Evolutionary conservation across 345 rosid species (phyloP), one percentile per base, ranked within the genome.

Genomic region (Gossypium stocksii): DNA sequence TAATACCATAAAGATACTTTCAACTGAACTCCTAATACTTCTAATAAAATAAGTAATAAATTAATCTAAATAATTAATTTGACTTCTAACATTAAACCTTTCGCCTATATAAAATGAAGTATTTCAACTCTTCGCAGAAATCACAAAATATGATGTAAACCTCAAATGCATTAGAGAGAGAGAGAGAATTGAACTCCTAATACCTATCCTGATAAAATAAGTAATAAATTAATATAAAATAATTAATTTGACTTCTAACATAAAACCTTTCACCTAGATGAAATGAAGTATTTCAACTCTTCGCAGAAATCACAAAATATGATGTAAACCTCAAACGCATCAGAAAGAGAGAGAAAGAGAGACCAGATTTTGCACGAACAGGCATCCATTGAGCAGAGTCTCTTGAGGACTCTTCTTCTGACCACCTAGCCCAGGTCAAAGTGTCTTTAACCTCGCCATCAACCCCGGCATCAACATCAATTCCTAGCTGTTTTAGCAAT

Each of bases 361-460:
- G 78, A 87, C 90, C 93, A 65, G 86, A 72, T 78, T 87, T 86
- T 56, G 79, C 48, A 72, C 79, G 94, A 74, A 91, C 75, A 75
- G 98, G 99, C 93, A 91, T 86, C 99, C 99, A 95, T 27, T 90
- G 97, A 77, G 62, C 80, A 48, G 80, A 80, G 79, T 93, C 98
- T 80, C 99, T 86, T 56, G 83, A 83, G 43, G 78, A 83, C 87
- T 93, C 99, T 82, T 89, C 96, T 76, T 87, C 86, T 3, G 89
- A 87, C 98, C 99, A 95, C 82, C 87, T 90, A 77, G 82, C 67
- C 99, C 99, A 95, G 73, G 92, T 93, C 75, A 90, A 87, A 71
- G 83, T 23, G 78, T 95, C 97, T 75, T 90, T 87, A 73, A 90
- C 90, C 77, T 91, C 95, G 70, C 72, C 88, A 74, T 77, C 80